Base-by-base conservation (phyloP, 2,329 filamentous ascomycete genomes). In the Exserohilum rostratum region DNA sequence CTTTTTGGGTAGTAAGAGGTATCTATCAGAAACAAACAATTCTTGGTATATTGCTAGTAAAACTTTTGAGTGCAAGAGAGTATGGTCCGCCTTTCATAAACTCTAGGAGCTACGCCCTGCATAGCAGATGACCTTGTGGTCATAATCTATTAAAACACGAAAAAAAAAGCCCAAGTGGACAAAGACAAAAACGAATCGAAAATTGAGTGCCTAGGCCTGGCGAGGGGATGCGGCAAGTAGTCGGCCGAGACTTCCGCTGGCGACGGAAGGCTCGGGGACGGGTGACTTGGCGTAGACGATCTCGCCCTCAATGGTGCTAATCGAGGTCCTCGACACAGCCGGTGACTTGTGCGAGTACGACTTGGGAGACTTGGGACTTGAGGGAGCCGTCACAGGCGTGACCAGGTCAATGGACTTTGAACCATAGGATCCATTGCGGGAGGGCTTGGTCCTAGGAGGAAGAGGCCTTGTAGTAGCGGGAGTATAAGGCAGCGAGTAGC, bases 321-420 rank as follows among this genome's bases (percentile, higher is more conserved):
- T 69, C 7, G 70, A 71, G 6, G 70, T 73, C 43, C 58, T 60
- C 9, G 69, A 73, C 31, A 70, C 63, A 0, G 73, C 67, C n/a
- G 60, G 58, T 11, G 67, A 65, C 55, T 76, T 74, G 34, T 73
- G 55, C 15, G 70, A 72, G 47, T 74, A 74, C 9, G 65, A 63
- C 20, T 68, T 69, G 12, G 71, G 66, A 65, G 65, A 63, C 20
- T 68, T 69, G 12, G 71, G 66, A 65, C 68, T 73, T 37, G 70
- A 69, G 2, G 75, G 64, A 5, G 70, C 64, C 3, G 71, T 73
- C 58, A 76, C 67, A 4, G 77, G 77, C 18, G 73, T 77, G 29
- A 80, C 78, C 6, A 81, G 74, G 35, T 80, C 78, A 49, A 79
- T 75, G 1, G 73, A 76, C 54, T 72, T 71, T n/a, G 71, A 72